These are phyloP conservation scores for Henckelia pumila DNA, from an alignment of 257 asterid species.

Conservation along the genomic window DNA sequence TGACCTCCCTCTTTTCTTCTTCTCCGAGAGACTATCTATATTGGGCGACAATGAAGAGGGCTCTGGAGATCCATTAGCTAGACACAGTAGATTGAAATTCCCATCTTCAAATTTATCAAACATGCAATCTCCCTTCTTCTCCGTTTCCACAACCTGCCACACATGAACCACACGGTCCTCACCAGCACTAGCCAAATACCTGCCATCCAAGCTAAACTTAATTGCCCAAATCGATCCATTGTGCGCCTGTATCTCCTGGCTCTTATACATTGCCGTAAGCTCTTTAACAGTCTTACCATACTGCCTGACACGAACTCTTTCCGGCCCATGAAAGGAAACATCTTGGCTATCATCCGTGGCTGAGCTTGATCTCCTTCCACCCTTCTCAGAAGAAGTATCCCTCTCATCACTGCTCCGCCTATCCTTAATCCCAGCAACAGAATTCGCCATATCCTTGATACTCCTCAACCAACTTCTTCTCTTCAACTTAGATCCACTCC, in stretches of 20 bases:
- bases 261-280: constrained; percentile 77
- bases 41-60: constrained; percentile 67
- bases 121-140: constrained; percentile 77
- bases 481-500: constrained; percentile 57
- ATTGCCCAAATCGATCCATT: constrained; percentile 96
- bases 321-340: constrained; percentile 79
- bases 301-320: constrained; percentile 77
- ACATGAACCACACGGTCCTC: constrained; percentile 95
- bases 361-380: constrained; percentile 96
- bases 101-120: constrained; percentile 81
- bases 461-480: constrained; percentile 82
- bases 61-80: constrained; percentile 84
- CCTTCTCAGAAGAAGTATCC: constrained; percentile 94
- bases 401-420: constrained; percentile 87
- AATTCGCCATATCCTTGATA: constrained; percentile 68
- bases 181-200: constrained; percentile 97
- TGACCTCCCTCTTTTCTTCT: constrained; percentile 80
- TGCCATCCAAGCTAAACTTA: constrained; percentile 92
- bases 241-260: constrained; percentile 92
- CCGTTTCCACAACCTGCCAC: constrained; percentile 84
- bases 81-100: constrained; percentile 62
- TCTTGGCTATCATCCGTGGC: constrained; percentile 99
- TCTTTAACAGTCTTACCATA: constrained; percentile 90
- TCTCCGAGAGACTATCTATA: constrained; percentile 67
- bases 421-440: constrained; percentile 71